Evolutionary conservation across 352 stramenopile species (phyloP).

Genomic region (Globisporangium solare): DNA sequence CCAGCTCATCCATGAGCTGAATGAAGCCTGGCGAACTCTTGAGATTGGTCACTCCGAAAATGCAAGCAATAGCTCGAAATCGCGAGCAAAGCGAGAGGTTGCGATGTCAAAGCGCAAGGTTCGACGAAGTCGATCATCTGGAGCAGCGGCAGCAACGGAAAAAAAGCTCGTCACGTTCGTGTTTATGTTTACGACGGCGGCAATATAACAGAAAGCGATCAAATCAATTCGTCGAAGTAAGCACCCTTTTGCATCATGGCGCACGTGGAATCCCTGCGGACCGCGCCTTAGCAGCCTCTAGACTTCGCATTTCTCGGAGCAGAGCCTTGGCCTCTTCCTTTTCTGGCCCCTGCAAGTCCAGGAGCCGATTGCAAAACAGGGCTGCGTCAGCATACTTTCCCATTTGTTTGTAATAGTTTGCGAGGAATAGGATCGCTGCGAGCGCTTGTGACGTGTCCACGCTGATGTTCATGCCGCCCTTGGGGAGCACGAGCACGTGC

Average conservation of each 20-base stretch:
- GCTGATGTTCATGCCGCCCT: conserved; percentile 30
- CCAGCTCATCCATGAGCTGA: conserved; percentile 14
- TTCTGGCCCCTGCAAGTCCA: conserved; percentile 74
- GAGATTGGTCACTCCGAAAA: neutral
- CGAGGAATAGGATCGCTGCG: conserved; percentile 66
- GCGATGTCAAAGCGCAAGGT: conserved; percentile 31
- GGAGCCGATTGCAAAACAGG: conserved; percentile 71
- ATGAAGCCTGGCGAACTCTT: conserved; percentile 21
- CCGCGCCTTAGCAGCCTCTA: conserved; percentile 32
- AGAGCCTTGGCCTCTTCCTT: conserved; percentile 82
- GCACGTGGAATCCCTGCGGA: neutral
- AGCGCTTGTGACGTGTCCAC: conserved; percentile 65
- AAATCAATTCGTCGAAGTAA: neutral
- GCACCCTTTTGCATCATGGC: neutral
- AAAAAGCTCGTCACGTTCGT: conserved; percentile 22
- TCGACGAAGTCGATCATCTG: conserved; percentile 11
- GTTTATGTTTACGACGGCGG: conserved; percentile 25
- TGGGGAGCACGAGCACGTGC: conserved; percentile 8
- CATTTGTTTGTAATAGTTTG: conserved; percentile 81
- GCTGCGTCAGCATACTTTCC: conserved; percentile 42
- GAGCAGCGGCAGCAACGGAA: neutral
- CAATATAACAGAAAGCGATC: conserved; percentile 6
- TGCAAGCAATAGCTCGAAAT: neutral
- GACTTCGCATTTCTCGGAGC: conserved; percentile 70
- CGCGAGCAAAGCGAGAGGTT: conserved; percentile 17